Evolutionary conservation across 1,284 basidiomycete genomes (phyloP).

Genomic region (Moesziomyces antarcticus): DNA sequence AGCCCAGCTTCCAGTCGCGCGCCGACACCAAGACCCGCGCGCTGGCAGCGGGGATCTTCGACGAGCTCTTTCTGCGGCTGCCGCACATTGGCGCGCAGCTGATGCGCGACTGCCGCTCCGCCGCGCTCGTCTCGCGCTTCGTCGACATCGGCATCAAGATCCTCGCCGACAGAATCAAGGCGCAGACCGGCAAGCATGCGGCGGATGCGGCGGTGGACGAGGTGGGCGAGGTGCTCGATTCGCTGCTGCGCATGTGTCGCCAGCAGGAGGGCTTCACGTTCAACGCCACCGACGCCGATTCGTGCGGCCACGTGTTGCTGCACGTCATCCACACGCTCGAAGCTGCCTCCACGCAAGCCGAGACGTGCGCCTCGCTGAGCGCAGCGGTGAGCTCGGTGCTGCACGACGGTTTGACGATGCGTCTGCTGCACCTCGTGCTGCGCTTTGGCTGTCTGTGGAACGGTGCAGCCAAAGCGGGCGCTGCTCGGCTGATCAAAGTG

Average conservation of each 20-base stretch:
- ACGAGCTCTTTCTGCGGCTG: slow-evolving; percentile 33
- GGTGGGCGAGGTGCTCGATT: slow-evolving; percentile 21
- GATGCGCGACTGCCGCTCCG: slow-evolving; percentile 36
- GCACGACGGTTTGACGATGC: slow-evolving; percentile 9
- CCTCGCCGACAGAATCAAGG: slow-evolving; percentile 25
- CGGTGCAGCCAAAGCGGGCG: slow-evolving; percentile 14
- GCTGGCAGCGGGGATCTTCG: slow-evolving; percentile 38
- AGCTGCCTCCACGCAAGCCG: background rate
- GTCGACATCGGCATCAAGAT: slow-evolving; percentile 44
- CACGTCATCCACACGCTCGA: slow-evolving; percentile 29
- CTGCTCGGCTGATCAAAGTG: slow-evolving; percentile 21
- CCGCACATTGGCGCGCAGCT: slow-evolving; percentile 37
- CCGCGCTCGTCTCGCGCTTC: slow-evolving; percentile 29
- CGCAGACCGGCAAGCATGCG: background rate
- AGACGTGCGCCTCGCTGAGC: background rate
- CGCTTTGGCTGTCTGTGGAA: slow-evolving; percentile 44
- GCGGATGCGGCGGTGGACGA: slow-evolving; percentile 1
- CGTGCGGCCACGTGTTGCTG: slow-evolving; percentile 25
- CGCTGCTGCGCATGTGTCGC: slow-evolving; percentile 38
- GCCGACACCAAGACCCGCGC: slow-evolving; percentile 44
- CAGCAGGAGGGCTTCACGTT: slow-evolving; percentile 37
- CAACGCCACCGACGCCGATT: slow-evolving; percentile 44
- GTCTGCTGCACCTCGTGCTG: slow-evolving; percentile 32
- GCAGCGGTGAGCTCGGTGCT: slow-evolving; percentile 4
- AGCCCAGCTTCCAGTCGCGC: slow-evolving; percentile 47